phyloP scores from a whole-genome alignment of 306 rosid genomes.

The Pyrus betulifolia region DNA sequence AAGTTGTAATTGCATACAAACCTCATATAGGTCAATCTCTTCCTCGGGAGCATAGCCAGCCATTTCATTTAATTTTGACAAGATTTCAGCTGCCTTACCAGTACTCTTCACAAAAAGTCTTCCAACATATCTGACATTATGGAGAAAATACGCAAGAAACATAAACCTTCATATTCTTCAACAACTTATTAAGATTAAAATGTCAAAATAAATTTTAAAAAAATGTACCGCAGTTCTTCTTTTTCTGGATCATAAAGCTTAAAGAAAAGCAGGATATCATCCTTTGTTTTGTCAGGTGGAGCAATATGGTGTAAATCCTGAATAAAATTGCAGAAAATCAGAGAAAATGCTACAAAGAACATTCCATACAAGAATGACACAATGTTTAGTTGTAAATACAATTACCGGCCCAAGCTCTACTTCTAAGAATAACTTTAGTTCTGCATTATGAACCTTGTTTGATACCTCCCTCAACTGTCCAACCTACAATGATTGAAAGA shows the following conservation, averaged over 20 bases:
- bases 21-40: conserved; percentile 92
- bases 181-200: background rate
- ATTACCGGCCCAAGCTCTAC: conserved; percentile 66
- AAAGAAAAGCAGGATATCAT: conserved; percentile 77
- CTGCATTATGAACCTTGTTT: conserved; percentile 63
- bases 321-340: conserved; percentile 19
- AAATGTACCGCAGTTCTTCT: conserved; percentile 63
- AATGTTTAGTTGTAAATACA: conserved; percentile 5
- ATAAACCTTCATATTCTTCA: conserved; percentile 1
- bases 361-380: background rate
- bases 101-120: conserved; percentile 73
- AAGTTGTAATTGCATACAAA: conserved; percentile 19
- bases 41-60: conserved; percentile 81
- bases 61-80: conserved; percentile 71
- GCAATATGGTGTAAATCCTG: conserved; percentile 57
- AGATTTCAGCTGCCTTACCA: conserved; percentile 69
- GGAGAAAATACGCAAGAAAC: conserved; percentile 7
- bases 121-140: conserved; percentile 58
- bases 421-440: conserved; percentile 71
- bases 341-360: background rate
- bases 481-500: conserved; percentile 38
- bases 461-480: conserved; percentile 74
- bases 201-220: background rate
- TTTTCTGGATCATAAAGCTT: conserved; percentile 81
- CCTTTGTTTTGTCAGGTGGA: conserved; percentile 70